Evolutionary conservation across 1,284 basidiomycete genomes (phyloP).

Genomic region (Inonotus hispidus): DNA sequence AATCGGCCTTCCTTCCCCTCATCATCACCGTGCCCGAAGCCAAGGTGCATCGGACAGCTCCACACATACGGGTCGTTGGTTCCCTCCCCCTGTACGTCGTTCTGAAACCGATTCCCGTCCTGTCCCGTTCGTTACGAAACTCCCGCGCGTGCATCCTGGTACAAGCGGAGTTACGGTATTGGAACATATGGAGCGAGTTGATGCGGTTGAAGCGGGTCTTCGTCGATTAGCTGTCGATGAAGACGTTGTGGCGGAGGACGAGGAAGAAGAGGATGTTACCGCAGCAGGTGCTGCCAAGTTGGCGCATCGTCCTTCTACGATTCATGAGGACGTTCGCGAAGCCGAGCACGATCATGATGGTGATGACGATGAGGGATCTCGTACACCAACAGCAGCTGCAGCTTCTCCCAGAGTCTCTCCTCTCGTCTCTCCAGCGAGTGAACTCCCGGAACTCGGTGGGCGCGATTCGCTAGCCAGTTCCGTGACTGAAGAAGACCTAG

Average conservation of each 20-base stretch:
- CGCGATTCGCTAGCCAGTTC: conserved; percentile 41
- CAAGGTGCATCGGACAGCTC: conserved; percentile 40
- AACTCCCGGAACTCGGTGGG: conserved; percentile 50
- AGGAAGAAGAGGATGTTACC: conserved; percentile 44
- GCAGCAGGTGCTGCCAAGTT: conserved; percentile 12
- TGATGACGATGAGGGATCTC: conserved; percentile 42
- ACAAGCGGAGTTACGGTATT: conserved; percentile 77
- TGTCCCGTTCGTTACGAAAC: conserved; percentile 74
- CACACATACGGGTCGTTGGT: conserved; percentile 36
- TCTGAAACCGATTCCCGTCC: conserved; percentile 63
- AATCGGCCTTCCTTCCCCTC: conserved; percentile 31
- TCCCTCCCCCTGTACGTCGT: conserved; percentile 65
- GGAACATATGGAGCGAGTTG: conserved; percentile 75
- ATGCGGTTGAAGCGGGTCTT: conserved; percentile 73
- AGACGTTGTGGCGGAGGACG: conserved; percentile 43
- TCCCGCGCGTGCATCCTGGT: conserved; percentile 72
- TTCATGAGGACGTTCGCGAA: conserved; percentile 12
- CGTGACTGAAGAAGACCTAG: conserved; percentile 66
- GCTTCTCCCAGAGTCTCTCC: conserved; percentile 21
- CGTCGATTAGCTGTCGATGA: conserved; percentile 62
- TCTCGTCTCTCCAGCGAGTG: conserved; percentile 20
- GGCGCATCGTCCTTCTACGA: conserved; percentile 6
- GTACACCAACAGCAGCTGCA: conserved; percentile 19
- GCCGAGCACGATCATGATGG: conserved; percentile 21
- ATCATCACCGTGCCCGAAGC: conserved; percentile 45